phyloP scores from a whole-genome alignment of 2,329 filamentous ascomycete species.

The Xylariaceae sp. region DNA sequence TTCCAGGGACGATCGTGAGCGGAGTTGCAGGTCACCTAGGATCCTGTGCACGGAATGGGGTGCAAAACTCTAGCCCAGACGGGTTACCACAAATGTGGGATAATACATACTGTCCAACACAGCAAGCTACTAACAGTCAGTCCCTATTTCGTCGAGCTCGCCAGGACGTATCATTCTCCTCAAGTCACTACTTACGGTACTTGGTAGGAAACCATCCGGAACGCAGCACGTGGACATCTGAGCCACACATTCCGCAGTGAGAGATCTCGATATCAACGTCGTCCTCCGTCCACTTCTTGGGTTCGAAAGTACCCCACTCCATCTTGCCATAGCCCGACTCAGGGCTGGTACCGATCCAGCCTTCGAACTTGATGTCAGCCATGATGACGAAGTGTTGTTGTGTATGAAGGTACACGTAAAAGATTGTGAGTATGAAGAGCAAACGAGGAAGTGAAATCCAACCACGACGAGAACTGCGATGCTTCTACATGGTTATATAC shows the following conservation, averaged over 20 bases:
- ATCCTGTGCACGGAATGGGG: neutral
- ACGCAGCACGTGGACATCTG: slow-evolving; percentile 54
- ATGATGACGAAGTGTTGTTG: slow-evolving; percentile 5
- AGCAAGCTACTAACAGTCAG: slow-evolving; percentile 37
- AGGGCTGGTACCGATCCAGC: slow-evolving; percentile 44
- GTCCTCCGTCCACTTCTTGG: slow-evolving; percentile 61
- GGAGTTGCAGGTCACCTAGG: too few species aligned
- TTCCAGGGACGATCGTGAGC: neutral
- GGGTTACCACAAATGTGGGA: neutral
- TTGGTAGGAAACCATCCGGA: slow-evolving; percentile 46
- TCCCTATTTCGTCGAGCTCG: slow-evolving; percentile 5
- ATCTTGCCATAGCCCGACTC: slow-evolving; percentile 46
- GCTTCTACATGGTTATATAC: too few species aligned
- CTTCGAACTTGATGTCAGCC: slow-evolving; percentile 40
- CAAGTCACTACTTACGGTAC: slow-evolving; percentile 33
- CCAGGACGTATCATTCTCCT: neutral
- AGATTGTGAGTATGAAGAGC: neutral
- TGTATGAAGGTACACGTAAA: neutral
- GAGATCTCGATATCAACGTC: slow-evolving; percentile 61
- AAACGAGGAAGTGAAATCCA: neutral
- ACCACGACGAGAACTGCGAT: too few species aligned
- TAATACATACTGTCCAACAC: slow-evolving; percentile 48
- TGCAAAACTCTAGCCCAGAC: neutral
- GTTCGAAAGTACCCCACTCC: slow-evolving; percentile 52
- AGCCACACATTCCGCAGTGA: slow-evolving; percentile 62